These are phyloP conservation scores for Fusarium metavorans DNA, from an alignment of 2,329 filamentous ascomycete genomes.

Conservation along the genomic window DNA sequence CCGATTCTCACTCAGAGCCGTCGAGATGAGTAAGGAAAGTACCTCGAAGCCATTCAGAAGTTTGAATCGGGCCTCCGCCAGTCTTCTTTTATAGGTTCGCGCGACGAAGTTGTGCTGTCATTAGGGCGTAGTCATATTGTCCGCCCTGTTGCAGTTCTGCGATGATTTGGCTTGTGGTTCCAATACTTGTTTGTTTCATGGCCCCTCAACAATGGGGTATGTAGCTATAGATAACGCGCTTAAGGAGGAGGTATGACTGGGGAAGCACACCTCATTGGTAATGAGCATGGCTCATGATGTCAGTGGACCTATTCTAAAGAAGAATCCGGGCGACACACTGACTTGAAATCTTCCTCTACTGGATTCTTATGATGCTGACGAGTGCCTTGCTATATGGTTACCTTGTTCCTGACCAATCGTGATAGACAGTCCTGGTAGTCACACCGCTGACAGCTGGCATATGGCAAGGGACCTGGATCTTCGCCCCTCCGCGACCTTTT, in stretches of 20 bases:
- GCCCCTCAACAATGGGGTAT: background rate
- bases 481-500: background rate
- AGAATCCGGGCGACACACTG: too few relatives aligned
- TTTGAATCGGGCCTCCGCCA: background rate
- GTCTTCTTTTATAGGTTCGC: background rate
- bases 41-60: rapidly evolving
- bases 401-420: background rate
- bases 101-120: background rate
- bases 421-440: background rate
- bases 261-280: background rate
- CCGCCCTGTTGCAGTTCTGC: background rate
- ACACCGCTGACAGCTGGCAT: background rate
- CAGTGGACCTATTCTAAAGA: background rate
- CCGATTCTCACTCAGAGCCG: background rate
- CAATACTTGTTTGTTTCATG: background rate
- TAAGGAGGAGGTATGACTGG: background rate
- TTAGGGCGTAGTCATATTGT: background rate
- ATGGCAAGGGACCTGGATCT: background rate
- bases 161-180: background rate
- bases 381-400: background rate
- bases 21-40: background rate
- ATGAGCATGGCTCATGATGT: background rate
- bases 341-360: background rate
- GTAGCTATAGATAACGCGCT: background rate
- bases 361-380: background rate